Base-by-base conservation (phyloP, 257 asterid species). In the Ophiorrhiza pumila region DNA sequence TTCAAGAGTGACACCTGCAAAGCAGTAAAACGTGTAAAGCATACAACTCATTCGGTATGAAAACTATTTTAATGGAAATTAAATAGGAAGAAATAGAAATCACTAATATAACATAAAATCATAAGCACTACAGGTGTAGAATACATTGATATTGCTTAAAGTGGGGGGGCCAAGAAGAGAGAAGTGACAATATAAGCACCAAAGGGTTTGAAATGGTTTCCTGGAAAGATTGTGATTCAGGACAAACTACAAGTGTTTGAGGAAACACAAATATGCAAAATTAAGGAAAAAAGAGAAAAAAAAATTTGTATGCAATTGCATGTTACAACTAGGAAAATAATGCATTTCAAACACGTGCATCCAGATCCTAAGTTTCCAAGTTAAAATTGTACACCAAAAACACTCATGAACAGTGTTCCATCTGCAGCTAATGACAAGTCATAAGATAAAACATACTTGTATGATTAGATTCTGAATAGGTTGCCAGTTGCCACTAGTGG, bases 1-100 rank as follows among this genome's bases (percentile, higher is more conserved):
- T 84, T 95, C 99, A 27, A 95, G 99, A 74, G 93, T 95, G 71
- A 92, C 95, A 69, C 97, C 99, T 95, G 96, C 80, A 78, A 74
- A 58, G 76, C 72, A 63, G 31, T 46, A 61, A 17, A 42, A 1
- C 4, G 41, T 61, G 3, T 2, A 31, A 5, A 58, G 53, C 29
- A 8, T 62, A 37, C 42, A 35, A 25, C 17, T 9, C 32, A 68
- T 67, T 47, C 59, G 4, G 10, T 34, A 32, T 46, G 57, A 37
- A 20, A 32, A 29, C 27, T 27, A 29, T 67, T 67, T 4, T 46
- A 47, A 7, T 46, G 27, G 8, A 10, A 31, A 47, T 50, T 29
- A 18, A 46, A 45, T 3, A 32, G 18, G 25, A 25, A 29, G 41
- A 47, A 3, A 18, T 32, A 13, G 14, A 47, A 47, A 46, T 17